Percentiles rank a stretch among this genome's conserved stretches.
Evolutionary conservation across 1,284 basidiomycete genomes (phyloP).

Genomic region (Trichosporon asahii): DNA sequence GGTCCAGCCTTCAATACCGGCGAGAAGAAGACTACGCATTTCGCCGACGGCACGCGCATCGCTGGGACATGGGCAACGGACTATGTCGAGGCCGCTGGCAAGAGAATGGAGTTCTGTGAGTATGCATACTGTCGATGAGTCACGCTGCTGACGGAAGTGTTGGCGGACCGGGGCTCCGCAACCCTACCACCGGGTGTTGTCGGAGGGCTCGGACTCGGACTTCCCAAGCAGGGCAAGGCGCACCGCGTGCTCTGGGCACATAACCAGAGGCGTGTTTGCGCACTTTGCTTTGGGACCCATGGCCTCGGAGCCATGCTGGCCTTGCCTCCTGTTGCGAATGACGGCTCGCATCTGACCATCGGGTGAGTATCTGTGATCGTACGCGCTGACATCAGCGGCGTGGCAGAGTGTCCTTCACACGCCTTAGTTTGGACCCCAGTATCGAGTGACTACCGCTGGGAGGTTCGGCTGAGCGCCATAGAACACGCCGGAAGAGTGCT

Average conservation of each 20-base stretch:
- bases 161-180: not conserved
- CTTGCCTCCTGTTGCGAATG: not conserved
- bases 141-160: not conserved
- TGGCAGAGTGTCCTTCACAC: not conserved
- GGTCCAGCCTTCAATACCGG: not conserved
- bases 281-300: not conserved
- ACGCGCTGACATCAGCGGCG: not conserved
- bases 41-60: not conserved
- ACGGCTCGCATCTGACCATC: not conserved
- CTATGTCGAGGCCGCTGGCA: not conserved
- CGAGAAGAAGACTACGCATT: not conserved
- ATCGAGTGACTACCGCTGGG: not conserved
- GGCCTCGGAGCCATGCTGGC: not conserved
- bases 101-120: not conserved
- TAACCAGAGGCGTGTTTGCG: not conserved
- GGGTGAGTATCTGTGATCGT: not conserved
- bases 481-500: not conserved
- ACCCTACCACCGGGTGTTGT: not conserved
- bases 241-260: not conserved
- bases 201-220: not conserved
- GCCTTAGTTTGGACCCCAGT: not conserved
- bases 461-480: not conserved
- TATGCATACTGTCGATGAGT: not conserved
- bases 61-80: not conserved
- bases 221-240: not conserved